Evolutionary conservation across 139 green algal species (phyloP).

Genomic region (Pleodorina starrii): DNA sequence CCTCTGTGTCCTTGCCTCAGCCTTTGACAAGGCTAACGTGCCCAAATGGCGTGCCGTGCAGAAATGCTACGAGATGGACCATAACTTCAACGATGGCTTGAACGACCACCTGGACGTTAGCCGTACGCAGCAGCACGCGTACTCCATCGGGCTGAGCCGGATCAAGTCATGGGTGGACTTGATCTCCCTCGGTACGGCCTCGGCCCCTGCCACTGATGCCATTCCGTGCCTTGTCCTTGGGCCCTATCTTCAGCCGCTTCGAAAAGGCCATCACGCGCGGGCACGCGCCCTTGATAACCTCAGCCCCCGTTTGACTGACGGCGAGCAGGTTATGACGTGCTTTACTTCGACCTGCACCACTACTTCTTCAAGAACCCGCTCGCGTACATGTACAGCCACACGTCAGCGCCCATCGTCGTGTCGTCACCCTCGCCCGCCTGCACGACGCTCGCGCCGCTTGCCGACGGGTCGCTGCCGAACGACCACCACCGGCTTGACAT

Average conservation of each 20-base stretch:
- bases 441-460: neutral
- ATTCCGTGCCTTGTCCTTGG: neutral
- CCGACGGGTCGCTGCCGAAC: conserved; percentile 15
- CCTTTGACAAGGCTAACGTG: too few relatives aligned
- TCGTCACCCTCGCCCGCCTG: neutral
- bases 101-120: neutral
- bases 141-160: neutral
- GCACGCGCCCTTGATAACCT: neutral
- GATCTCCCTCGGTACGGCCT: conserved; percentile 20
- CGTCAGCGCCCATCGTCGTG: neutral
- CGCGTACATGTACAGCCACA: conserved; percentile 17
- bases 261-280: too few relatives aligned
- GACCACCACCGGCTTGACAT: conserved; percentile 46
- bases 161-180: conserved; percentile 26
- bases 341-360: conserved; percentile 46
- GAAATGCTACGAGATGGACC: conserved; percentile 36
- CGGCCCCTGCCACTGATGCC: neutral
- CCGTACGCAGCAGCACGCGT: conserved; percentile 1
- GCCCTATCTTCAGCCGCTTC: too few relatives aligned
- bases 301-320: neutral
- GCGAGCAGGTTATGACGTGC: conserved; percentile 21
- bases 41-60: too few relatives aligned
- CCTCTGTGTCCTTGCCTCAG: too few relatives aligned
- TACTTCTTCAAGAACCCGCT: conserved; percentile 40
- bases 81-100: neutral